These are phyloP conservation scores for Pseudogymnoascus sp. DNA, from an alignment of 2,329 filamentous ascomycete species.

Conservation along the genomic window DNA sequence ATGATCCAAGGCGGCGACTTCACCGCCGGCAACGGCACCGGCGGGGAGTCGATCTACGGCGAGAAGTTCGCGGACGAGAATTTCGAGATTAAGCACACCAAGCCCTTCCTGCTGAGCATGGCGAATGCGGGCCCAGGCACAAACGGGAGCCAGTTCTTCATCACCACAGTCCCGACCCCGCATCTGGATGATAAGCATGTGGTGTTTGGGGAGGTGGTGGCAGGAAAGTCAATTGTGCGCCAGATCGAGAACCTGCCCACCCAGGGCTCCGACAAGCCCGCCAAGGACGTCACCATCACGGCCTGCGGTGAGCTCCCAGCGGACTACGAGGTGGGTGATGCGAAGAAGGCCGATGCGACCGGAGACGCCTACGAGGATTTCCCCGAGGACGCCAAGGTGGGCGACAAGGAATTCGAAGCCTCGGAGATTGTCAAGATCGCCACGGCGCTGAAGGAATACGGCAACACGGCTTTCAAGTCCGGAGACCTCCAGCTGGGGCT, in stretches of 20 bases:
- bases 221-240: conserved; percentile 83
- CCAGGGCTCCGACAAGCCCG: conserved; percentile 67
- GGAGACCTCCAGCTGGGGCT: conserved; percentile 63
- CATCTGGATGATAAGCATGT: conserved; percentile 96
- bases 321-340: conserved; percentile 54
- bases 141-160: conserved; percentile 97
- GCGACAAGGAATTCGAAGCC: conserved; percentile 54
- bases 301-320: conserved; percentile 82
- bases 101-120: conserved; percentile 92
- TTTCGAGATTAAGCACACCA: conserved; percentile 84
- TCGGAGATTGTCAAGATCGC: conserved; percentile 69
- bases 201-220: conserved; percentile 89
- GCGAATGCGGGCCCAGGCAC: conserved; percentile 93
- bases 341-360: conserved; percentile 65
- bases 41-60: conserved; percentile 94
- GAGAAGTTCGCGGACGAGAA: conserved; percentile 97
- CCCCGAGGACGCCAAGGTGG: conserved; percentile 66
- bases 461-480: conserved; percentile 85
- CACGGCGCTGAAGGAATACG: conserved; percentile 77
- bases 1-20: conserved; percentile 99
- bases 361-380: conserved; percentile 95
- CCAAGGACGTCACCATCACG: conserved; percentile 60
- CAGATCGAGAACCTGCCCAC: conserved; percentile 81
- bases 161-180: conserved; percentile 90
- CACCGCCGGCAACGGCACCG: conserved; percentile 86